These are phyloP conservation scores for Gaeumannomyces tritici DNA, from an alignment of 2,329 filamentous ascomycete genomes.

Conservation along the genomic window DNA sequence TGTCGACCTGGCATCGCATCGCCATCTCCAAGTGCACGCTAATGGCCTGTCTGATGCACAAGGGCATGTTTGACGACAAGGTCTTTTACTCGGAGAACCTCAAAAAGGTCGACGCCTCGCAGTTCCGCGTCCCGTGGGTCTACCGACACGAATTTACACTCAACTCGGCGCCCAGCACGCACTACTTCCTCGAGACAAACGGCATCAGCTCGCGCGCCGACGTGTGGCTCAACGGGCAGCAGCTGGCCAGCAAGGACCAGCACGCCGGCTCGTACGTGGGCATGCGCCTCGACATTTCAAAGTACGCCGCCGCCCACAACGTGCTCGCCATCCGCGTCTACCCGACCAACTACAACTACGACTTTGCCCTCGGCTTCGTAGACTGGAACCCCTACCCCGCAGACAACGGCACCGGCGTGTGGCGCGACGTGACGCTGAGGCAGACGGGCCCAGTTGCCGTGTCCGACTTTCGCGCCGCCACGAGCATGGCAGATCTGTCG, in stretches of 20 bases:
- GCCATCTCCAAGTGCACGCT: slow-evolving; percentile 38
- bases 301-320: slow-evolving; percentile 30
- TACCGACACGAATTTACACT: slow-evolving; percentile 45
- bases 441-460: slow-evolving; percentile 41
- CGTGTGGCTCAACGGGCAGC: slow-evolving; percentile 46
- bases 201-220: slow-evolving; percentile 52
- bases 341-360: slow-evolving; percentile 48
- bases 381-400: slow-evolving; percentile 55
- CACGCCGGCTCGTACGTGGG: slow-evolving; percentile 51
- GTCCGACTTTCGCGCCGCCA: slow-evolving; percentile 32
- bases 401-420: slow-evolving; percentile 54
- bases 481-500: slow-evolving; percentile 21
- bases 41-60: slow-evolving; percentile 46
- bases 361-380: slow-evolving; percentile 49
- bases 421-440: slow-evolving; percentile 47
- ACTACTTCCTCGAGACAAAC: slow-evolving; percentile 45
- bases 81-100: slow-evolving; percentile 46
- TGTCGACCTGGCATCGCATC: slow-evolving; percentile 40
- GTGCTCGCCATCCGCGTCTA: slow-evolving; percentile 42
- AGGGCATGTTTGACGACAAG: slow-evolving; percentile 39
- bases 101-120: slow-evolving; percentile 26
- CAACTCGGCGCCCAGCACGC: slow-evolving; percentile 18
- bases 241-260: slow-evolving; percentile 33
- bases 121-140: slow-evolving; percentile 47
- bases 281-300: slow-evolving; percentile 43